phyloP scores from a whole-genome alignment of 2,329 filamentous ascomycete species.

The Phialophora tarda region DNA sequence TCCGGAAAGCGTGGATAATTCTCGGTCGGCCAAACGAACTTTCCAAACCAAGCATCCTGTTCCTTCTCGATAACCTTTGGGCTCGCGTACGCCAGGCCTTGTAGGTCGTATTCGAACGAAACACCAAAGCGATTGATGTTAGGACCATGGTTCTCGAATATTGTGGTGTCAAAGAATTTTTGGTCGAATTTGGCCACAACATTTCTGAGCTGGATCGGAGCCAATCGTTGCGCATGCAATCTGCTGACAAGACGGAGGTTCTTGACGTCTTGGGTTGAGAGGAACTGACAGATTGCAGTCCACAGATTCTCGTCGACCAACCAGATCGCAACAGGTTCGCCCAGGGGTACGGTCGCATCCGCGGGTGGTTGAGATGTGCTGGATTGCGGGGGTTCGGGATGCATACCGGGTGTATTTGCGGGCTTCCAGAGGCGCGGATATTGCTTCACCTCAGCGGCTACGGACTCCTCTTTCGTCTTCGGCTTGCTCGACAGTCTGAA shows the following conservation, averaged over 20 bases:
- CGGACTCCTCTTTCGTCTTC: slow-evolving; percentile 3
- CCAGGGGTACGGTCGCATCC: background rate
- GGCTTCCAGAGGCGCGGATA: slow-evolving; percentile 14
- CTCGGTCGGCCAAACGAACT: slow-evolving; percentile 67
- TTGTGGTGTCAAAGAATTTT: slow-evolving; percentile 61
- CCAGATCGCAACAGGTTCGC: slow-evolving; percentile 1
- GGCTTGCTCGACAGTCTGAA: background rate
- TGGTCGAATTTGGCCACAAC: slow-evolving; percentile 70
- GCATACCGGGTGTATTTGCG: background rate
- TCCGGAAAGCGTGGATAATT: slow-evolving; percentile 65
- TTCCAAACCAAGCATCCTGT: slow-evolving; percentile 66
- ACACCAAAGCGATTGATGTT: slow-evolving; percentile 69
- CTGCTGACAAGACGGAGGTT: slow-evolving; percentile 65
- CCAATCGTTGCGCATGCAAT: slow-evolving; percentile 65
- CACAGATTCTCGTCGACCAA: slow-evolving; percentile 67
- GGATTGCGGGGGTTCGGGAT: background rate
- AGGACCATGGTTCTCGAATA: slow-evolving; percentile 66
- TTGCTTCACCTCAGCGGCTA: background rate
- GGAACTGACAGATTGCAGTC: slow-evolving; percentile 59
- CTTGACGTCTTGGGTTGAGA: slow-evolving; percentile 65
- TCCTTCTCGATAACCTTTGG: slow-evolving; percentile 62
- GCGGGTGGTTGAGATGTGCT: background rate
- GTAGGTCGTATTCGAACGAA: slow-evolving; percentile 66
- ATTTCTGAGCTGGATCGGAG: slow-evolving; percentile 64
- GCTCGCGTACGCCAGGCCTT: slow-evolving; percentile 56